Evolutionary conservation across 495 filamentous ascomycete genomes (phyloP), one percentile per base, ranked within the genome.

Genomic region (Baudoinia panamericana): DNA sequence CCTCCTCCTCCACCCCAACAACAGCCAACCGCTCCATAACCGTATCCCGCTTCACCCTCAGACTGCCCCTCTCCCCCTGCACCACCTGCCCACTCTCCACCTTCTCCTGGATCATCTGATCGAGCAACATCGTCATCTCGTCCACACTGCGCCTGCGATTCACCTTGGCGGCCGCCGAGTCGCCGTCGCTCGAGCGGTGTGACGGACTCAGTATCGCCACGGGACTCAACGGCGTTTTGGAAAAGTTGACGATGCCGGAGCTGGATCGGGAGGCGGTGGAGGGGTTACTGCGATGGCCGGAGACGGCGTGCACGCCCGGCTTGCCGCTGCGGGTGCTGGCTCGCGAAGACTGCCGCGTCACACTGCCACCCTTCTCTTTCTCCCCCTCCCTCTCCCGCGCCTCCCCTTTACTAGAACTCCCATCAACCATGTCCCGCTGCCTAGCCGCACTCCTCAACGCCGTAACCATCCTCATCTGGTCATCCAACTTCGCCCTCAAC

Each of bases 391-490:
- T n/a, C n/a, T n/a, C n/a, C n/a, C n/a, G n/a, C n/a, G n/a, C n/a
- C n/a, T n/a, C n/a, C n/a, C n/a, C n/a, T n/a, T n/a, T n/a, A n/a
- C n/a, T n/a, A n/a, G n/a, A n/a, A n/a, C n/a, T n/a, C n/a, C 12
- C 48, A 29, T 79, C 83, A n/a, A 88, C 86, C 15, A 78, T 69
- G 32, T 96, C 90, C 21, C 90, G 72, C 45, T 93, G 90, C 25
- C 86, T 70, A 13, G 85, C 76, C 6, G 87, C 84, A 35, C 70
- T 87, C n/a, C 86, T 76, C 30, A 96, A 68, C 0, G 90, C 90
- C 12, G 76, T 64, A 20, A 96, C 67, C 92, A 96, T 97, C 12
- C 78, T 74, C 54, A 94, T 87, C 54, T 96, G 95, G 62, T 97
- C 92, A 50, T 96, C 90, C 2, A 97, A 70, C 43, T 84, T 76